Evolutionary conservation across 2,329 filamentous ascomycete species (phyloP).

Genomic region (Erysiphe neolycopersici): DNA sequence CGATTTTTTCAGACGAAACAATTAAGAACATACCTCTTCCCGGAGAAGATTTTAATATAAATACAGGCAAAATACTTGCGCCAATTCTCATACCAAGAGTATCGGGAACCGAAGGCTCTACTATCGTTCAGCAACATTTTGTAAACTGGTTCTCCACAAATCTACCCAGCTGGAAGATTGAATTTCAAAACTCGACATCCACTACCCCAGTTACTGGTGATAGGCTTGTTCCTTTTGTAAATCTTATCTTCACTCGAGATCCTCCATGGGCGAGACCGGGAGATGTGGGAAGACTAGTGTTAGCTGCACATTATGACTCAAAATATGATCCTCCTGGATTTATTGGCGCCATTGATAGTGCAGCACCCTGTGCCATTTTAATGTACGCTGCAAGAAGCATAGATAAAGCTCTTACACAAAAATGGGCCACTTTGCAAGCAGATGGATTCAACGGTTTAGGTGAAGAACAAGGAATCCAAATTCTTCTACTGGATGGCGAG

Average conservation of each 20-base stretch:
- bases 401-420: slow-evolving; percentile 51
- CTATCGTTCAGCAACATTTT: slow-evolving; percentile 53
- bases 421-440: slow-evolving; percentile 50
- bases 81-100: slow-evolving; percentile 76
- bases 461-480: slow-evolving; percentile 61
- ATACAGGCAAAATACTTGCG: slow-evolving; percentile 47
- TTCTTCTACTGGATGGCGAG: slow-evolving; percentile 77
- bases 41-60: slow-evolving; percentile 51
- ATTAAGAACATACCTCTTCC: slow-evolving; percentile 46
- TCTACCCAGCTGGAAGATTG: slow-evolving; percentile 54
- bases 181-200: slow-evolving; percentile 74
- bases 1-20: slow-evolving; percentile 42
- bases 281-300: slow-evolving; percentile 53
- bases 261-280: slow-evolving; percentile 55
- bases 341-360: slow-evolving; percentile 80
- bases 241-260: slow-evolving; percentile 66
- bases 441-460: slow-evolving; percentile 33
- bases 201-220: slow-evolving; percentile 52
- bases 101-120: slow-evolving; percentile 55
- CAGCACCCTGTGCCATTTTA: slow-evolving; percentile 80
- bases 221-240: slow-evolving; percentile 53
- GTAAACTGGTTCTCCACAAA: slow-evolving; percentile 49
- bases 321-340: slow-evolving; percentile 61
- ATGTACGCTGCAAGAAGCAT: slow-evolving; percentile 64
- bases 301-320: slow-evolving; percentile 88